Conservation (phyloP, 345 rosid genomes). For the Lepidium didymum region DNA sequence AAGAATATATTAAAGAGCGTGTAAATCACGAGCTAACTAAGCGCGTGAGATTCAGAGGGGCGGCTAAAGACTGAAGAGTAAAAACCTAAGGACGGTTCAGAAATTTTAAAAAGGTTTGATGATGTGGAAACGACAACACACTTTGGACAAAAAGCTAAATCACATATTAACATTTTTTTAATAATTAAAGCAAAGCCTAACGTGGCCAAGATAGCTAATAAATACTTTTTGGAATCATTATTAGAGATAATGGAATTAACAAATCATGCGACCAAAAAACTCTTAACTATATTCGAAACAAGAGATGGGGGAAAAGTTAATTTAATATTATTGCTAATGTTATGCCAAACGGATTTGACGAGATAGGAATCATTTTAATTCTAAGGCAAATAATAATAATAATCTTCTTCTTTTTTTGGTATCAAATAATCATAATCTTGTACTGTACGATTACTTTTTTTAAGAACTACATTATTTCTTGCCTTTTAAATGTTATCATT, state of each 20-base stretch:
- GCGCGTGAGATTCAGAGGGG: not conserved
- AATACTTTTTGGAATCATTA: constrained; percentile 18
- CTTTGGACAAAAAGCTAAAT: constrained; percentile 21
- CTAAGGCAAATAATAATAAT: no score
- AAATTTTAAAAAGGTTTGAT: not conserved
- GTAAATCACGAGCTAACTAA: not conserved
- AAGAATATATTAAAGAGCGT: not conserved
- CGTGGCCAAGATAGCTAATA: constrained; percentile 29
- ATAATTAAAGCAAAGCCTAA: constrained; percentile 3
- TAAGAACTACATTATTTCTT: not conserved
- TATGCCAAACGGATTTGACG: not conserved
- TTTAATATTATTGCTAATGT: not conserved
- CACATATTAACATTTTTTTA: constrained; percentile 9
- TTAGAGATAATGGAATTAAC: not conserved
- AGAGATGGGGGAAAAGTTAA: constrained; percentile 23
- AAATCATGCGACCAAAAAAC: not conserved
- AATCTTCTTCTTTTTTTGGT: no score
- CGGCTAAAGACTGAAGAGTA: constrained; percentile 6
- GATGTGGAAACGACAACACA: constrained; percentile 21
- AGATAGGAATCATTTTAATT: not conserved
- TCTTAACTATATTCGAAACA: not conserved
- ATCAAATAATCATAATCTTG: not conserved
- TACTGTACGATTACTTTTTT: not conserved
- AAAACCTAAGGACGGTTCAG: constrained; percentile 8
- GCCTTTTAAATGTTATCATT: not conserved